Percentiles rank a stretch among this genome's conserved stretches.
Conservation (phyloP, 139 green algal species). For the Desmodesmus armatus region DNA sequence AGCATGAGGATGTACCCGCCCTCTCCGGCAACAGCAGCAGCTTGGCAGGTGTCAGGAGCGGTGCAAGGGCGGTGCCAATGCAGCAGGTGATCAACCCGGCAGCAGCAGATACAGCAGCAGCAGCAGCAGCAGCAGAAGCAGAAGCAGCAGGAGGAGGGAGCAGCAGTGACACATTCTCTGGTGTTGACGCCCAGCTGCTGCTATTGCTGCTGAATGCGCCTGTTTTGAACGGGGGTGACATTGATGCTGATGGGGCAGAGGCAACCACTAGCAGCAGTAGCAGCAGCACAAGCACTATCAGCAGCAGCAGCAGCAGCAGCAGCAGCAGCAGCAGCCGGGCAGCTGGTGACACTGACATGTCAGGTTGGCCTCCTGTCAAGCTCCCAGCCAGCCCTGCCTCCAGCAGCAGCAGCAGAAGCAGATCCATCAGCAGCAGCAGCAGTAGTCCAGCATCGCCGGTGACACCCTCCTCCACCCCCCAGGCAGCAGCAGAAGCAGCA, state of each 20-base stretch:
- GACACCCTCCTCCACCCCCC: not conserved
- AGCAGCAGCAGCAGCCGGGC: not conserved
- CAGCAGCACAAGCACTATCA: not conserved
- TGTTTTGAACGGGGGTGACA: not conserved
- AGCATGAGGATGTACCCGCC: not conserved
- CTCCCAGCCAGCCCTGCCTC: not conserved
- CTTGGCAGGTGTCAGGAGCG: too few relatives aligned
- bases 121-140: conserved; percentile 20
- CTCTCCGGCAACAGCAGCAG: too few relatives aligned
- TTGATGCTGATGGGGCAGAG: not conserved
- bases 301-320: not conserved
- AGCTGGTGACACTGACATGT: too few relatives aligned
- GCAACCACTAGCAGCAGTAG: conserved; percentile 3
- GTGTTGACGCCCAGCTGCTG: conserved; percentile 22
- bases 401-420: not conserved
- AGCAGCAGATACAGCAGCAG: conserved; percentile 36
- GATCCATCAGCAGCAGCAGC: not conserved
- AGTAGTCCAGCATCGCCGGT: not conserved
- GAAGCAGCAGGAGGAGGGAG: not conserved
- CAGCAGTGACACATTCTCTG: not conserved
- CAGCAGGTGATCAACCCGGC: not conserved
- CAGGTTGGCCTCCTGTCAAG: too few relatives aligned
- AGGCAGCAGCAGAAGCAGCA: not conserved
- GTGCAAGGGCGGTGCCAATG: not conserved
- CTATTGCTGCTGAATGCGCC: not conserved